Evolutionary conservation across 139 green algal genomes (phyloP), one percentile per base, ranked within the genome.

Genomic region (Coelastrella sp.): DNA sequence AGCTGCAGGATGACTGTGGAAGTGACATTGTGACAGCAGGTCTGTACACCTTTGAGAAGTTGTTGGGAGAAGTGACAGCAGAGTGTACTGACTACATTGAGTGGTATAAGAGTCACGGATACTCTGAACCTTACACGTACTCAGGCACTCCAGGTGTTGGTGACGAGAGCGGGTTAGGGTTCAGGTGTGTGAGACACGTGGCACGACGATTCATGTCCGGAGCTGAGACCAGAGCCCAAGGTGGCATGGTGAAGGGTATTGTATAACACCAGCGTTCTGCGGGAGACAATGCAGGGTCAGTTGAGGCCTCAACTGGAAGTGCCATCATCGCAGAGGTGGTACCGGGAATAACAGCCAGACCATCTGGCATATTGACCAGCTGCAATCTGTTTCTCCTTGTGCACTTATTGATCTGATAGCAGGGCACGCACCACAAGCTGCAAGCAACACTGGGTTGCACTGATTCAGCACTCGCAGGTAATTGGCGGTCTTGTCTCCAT

Each of bases 121-220:
- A 67, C 19, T 9, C 60, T 3, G 32, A 7, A 35, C 73, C 73
- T 1, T 81, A 81, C 73, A 50, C 50, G 2, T 81, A 81, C 50
- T 60, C 41, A 41, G 71, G 71, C 0, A 25, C 34, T 8, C n/a
- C 40, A 30, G 71, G 32, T 19, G 13, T 37, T 9, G 72, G 27
- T 0, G 35, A 48, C 6, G 72, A 79, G 27, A 51, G 27, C 27
- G 71, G 32, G 0, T 30, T 37, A 8, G 73, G 50, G 41, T 81
- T 45, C 30, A 38, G 73, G 11, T 81, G 73, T 40, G 73, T 81
- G 27, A 60, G 41, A 15, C 34, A 68, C 67, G 73, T 48, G 32
- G 73, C 50, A n/a, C 73, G 50, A 50, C 13, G 73, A 0, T 79
- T 79, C 35, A 79, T 79, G 71, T 40, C 69, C 6, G 69, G 69